Evolutionary conservation across 805 yeast species (phyloP), one percentile per base, ranked within the genome.

Genomic region (Zygosaccharomyces siamensis): DNA sequence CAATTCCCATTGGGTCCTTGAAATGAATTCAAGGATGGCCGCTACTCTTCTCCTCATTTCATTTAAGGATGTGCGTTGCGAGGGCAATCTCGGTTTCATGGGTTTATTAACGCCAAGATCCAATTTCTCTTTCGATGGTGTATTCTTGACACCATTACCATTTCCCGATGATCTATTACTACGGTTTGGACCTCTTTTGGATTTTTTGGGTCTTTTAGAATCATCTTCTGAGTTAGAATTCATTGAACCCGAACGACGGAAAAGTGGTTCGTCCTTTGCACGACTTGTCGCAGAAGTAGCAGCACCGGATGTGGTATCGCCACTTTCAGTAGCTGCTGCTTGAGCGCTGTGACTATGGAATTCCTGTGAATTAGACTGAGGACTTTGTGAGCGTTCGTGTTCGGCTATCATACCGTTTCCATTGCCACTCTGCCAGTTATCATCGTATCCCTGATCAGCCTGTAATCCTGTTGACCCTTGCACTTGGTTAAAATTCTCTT

Each of bases 21-120:
- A 88, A 23, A 92, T 78, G 75, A 90, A 93, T 68, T 93, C 98
- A 58, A 92, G 70, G 18, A 92, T 92, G 1, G 97, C 95, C 2
- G 88, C 84, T 1, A 89, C 86, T 50, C 99, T 77, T 60, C 88
- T 81, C 48, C 89, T 78, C 87, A 92, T 84, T 65, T 92, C 99
- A 57, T 79, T 77, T 51, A 90, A 67, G 3, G 89, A 78, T 3
- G 86, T 79, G 47, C 88, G 78, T 18, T 82, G 81, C 50, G 84
- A 84, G 5, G 96, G 97, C 39, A 81, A 72, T 48, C 96, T 78
- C 11, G 98, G 97, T 57, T 81, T 85, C 41, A 88, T 83, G 2
- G 92, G 86, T 63, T 84, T 86, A 52, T 77, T 80, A 37, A 81
- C 76, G 30, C 77, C 76, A 31, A 79, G 73, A 5, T 76, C 76